A percentile compares a stretch with the other conserved stretches of the same genome.
These are phyloP conservation scores for Zygosaccharomyces bisporus DNA, from an alignment of 805 yeast species.

Conservation along the genomic window DNA sequence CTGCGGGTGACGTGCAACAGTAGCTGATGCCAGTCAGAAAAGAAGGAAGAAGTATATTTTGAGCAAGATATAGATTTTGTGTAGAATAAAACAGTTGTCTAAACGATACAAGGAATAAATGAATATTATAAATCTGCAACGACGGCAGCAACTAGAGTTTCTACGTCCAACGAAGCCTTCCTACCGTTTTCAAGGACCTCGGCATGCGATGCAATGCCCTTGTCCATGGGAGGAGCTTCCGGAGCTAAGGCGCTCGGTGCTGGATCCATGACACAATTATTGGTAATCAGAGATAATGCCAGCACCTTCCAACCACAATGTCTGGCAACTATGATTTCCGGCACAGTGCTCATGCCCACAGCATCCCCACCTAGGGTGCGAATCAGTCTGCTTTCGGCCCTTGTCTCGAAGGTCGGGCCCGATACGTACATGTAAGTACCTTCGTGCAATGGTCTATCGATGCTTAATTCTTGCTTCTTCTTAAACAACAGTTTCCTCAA, in stretches of 20 bases:
- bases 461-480: constrained; percentile 47
- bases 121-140: constrained; percentile 40
- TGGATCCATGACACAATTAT: constrained; percentile 65
- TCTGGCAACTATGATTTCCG: constrained; percentile 90
- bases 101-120: not conserved
- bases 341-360: constrained; percentile 97
- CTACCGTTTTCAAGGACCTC: constrained; percentile 85
- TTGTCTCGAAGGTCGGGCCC: constrained; percentile 91
- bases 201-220: constrained; percentile 84
- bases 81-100: constrained; percentile 4
- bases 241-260: constrained; percentile 65
- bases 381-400: constrained; percentile 86
- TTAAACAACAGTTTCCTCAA: constrained; percentile 60
- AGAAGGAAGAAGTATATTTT: not conserved
- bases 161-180: constrained; percentile 78
- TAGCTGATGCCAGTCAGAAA: constrained; percentile 32
- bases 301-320: constrained; percentile 79
- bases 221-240: constrained; percentile 49
- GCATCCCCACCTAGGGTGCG: constrained; percentile 79
- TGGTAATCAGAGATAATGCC: constrained; percentile 84
- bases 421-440: constrained; percentile 82
- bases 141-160: constrained; percentile 59
- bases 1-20: constrained; percentile 94
- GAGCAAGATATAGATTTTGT: constrained; percentile 3
- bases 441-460: constrained; percentile 66